These are phyloP conservation scores for Paulownia fortunei DNA, from an alignment of 257 asterid species.

Conservation along the genomic window DNA sequence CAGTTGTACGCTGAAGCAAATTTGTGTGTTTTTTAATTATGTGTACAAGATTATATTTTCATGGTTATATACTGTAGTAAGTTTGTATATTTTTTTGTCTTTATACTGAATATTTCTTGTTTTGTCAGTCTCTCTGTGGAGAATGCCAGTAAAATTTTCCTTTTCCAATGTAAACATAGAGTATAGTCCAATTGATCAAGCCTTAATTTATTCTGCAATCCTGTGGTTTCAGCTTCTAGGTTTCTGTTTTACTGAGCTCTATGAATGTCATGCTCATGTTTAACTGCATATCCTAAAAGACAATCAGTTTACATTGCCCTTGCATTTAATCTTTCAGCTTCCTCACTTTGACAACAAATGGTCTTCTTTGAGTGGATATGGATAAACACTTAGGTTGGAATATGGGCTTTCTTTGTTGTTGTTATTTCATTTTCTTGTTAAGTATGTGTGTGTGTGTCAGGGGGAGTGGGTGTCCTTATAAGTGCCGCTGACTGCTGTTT, in stretches of 20 bases:
- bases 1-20: neutral
- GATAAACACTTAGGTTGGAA: constrained; percentile 4
- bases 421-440: constrained; percentile 12
- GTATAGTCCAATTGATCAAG: neutral
- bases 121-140: neutral
- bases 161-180: neutral
- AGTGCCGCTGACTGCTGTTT: neutral
- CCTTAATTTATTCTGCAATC: neutral
- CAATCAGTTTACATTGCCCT: neutral
- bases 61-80: neutral
- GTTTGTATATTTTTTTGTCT: neutral
- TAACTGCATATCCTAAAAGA: neutral
- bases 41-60: neutral
- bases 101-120: neutral
- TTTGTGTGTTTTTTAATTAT: no score
- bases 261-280: neutral
- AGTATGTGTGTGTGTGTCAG: neutral
- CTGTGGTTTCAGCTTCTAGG: neutral
- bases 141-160: neutral
- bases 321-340: neutral
- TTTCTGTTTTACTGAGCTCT: neutral
- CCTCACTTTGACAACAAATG: neutral
- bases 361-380: neutral
- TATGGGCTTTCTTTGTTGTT: neutral
- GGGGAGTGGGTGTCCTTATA: neutral